Base-by-base conservation (phyloP, 2,329 filamentous ascomycete species). In the Colletotrichum sublineola region DNA sequence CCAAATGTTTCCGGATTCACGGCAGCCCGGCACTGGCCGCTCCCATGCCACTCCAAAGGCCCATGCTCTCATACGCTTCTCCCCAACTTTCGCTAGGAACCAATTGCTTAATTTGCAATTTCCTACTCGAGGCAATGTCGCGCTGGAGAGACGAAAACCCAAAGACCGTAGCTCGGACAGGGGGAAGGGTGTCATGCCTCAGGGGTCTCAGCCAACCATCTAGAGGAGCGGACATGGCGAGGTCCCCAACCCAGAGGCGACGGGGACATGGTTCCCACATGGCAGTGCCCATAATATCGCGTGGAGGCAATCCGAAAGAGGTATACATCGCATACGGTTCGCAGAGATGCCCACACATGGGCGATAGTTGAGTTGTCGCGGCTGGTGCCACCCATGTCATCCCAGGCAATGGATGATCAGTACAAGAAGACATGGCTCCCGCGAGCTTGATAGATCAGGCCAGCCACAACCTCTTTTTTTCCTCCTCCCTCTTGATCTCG, bases 1-100 rank as follows among this genome's bases (percentile, higher is more conserved):
- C 20, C n/a, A 29, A 48, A 40, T 73, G 70, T 73, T 73, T 73
- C 70, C 66, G 55, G 55, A 31, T 56, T 31, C 33, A 60, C 70
- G 66, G 70, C 66, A 61, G 14, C 5, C 14, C 58, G 46, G 66
- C 61, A 69, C 60, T 69, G 69, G 61, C 61, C 67, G 46, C 58
- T 46, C 60, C 18, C 46, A 12, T 31, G 20, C n/a, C 46, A 14
- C n/a, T 46, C 46, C 52, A 36, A 18, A 48, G 60, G 20, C 44
- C 53, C 33, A 38, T 50, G 55, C 55, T 69, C 60, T 65, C 69
- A 33, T 46, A 31, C 36, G 38, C 53, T 63, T 29, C 66, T 46
- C 53, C 38, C 15, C 68, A 48, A 58, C 60, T 53, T 36, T 69
- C 46, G 3, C 46, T 8, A 20, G 7, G 60, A 14, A 55, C 38